phyloP scores from a whole-genome alignment of 106 monocot genomes.

The Apostasia ramifera region DNA sequence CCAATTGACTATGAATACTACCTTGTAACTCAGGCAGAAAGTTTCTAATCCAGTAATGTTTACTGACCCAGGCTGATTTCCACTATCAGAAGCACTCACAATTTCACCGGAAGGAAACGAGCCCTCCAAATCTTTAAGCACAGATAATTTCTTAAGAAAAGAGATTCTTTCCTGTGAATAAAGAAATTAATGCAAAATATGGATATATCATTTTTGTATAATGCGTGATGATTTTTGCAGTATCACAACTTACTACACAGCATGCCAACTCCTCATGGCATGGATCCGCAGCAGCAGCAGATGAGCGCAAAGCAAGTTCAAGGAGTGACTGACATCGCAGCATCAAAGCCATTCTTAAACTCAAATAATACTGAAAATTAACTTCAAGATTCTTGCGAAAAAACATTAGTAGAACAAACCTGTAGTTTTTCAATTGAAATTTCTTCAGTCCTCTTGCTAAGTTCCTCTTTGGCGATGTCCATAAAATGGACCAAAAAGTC shows the following conservation, averaged over 20 bases:
- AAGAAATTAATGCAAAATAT: background rate
- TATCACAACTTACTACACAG: conserved; percentile 59
- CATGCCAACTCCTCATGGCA: conserved; percentile 93
- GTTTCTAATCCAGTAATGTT: conserved; percentile 86
- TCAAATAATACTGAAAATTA: conserved; percentile 7
- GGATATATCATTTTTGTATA: background rate
- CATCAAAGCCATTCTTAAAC: conserved; percentile 10
- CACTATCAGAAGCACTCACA: conserved; percentile 20
- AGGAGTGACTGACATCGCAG: conserved; percentile 71
- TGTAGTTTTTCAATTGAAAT: conserved; percentile 93
- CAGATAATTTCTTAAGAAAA: conserved; percentile 57
- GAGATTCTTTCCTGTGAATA: conserved; percentile 69
- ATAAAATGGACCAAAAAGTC: conserved; percentile 99
- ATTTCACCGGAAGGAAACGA: conserved; percentile 15
- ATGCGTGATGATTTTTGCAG: conserved; percentile 6
- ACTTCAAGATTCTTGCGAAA: background rate
- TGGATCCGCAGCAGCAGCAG: conserved; percentile 89
- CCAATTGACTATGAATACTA: conserved; percentile 7
- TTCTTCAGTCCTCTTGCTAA: conserved; percentile 79
- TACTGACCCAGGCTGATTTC: conserved; percentile 38
- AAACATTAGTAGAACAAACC: conserved; percentile 22
- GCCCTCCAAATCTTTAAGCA: conserved; percentile 47
- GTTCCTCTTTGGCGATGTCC: conserved; percentile 96
- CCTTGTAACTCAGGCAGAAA: conserved; percentile 85
- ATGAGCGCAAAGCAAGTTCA: conserved; percentile 89